These are phyloP conservation scores for Cyclocybe cylindracea DNA, from an alignment of 768 basidiomycete species.

Conservation along the genomic window DNA sequence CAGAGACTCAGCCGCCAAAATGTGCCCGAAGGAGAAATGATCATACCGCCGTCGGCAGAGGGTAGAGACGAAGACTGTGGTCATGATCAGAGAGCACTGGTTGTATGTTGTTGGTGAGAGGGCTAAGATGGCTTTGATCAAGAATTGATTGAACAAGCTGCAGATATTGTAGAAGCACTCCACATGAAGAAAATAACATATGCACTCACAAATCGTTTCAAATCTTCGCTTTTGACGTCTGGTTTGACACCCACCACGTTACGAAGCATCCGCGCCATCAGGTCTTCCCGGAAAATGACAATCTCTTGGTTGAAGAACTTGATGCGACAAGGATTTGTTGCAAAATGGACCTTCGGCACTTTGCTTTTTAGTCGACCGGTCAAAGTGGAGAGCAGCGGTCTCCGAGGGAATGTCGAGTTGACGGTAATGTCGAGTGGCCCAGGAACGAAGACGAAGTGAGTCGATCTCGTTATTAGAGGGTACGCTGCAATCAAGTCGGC, in stretches of 20 bases:
- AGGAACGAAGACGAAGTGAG: conserved; percentile 93
- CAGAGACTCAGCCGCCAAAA: not conserved
- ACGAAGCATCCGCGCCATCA: conserved; percentile 91
- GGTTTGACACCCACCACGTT: conserved; percentile 90
- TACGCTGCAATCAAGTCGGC: conserved; percentile 85
- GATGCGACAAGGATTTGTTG: conserved; percentile 90
- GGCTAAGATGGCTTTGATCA: conserved; percentile 94
- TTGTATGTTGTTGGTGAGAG: conserved; percentile 81
- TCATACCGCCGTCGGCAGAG: conserved; percentile 87
- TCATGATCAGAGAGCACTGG: conserved; percentile 90
- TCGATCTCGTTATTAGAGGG: conserved; percentile 70
- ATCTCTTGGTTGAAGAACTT: conserved; percentile 97
- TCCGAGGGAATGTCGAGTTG: conserved; percentile 80
- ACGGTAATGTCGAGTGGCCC: conserved; percentile 90
- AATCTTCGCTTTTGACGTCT: conserved; percentile 70
- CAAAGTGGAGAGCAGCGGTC: conserved; percentile 77
- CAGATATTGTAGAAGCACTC: not conserved
- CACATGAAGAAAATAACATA: not conserved
- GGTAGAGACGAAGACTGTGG: conserved; percentile 89
- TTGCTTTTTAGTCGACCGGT: conserved; percentile 66
- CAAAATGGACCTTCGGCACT: conserved; percentile 81
- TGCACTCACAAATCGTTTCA: conserved; percentile 82
- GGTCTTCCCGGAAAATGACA: conserved; percentile 89
- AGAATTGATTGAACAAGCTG: conserved; percentile 96
- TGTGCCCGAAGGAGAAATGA: not conserved